Evolutionary conservation across 495 filamentous ascomycete genomes (phyloP).

Genomic region (Extremus antarcticus): DNA sequence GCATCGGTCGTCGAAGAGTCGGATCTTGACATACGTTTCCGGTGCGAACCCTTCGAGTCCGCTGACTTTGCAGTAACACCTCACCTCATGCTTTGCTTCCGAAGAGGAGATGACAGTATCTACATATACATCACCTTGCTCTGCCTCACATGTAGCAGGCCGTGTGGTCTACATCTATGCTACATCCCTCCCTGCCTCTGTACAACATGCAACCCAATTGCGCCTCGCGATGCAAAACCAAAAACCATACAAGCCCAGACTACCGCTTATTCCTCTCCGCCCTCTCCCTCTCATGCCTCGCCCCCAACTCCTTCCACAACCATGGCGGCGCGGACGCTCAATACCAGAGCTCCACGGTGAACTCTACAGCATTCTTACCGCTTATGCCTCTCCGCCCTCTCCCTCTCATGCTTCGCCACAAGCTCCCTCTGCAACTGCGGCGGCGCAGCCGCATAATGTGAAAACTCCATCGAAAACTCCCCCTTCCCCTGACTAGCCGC

Average conservation of each 20-base stretch:
- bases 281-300: conserved; percentile 77
- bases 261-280: conserved; percentile 43
- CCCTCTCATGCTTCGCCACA: conserved; percentile 77
- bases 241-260: too few species aligned
- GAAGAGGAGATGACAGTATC: not conserved
- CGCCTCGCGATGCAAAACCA: too few species aligned
- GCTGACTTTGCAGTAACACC: too few species aligned
- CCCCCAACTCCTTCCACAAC: conserved; percentile 84
- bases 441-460: conserved; percentile 80
- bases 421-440: conserved; percentile 90
- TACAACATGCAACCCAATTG: too few species aligned
- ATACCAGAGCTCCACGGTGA: conserved; percentile 96
- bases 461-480: conserved; percentile 98
- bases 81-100: too few species aligned
- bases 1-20: too few species aligned
- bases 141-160: not conserved
- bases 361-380: conserved; percentile 62
- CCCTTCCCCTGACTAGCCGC: conserved; percentile 97
- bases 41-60: too few species aligned
- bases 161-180: not conserved
- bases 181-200: too few species aligned
- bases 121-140: not conserved
- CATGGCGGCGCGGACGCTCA: conserved; percentile 79
- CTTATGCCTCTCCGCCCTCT: conserved; percentile 52
- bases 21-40: too few species aligned